Evolutionary conservation across 2,329 filamentous ascomycete species (phyloP).

Genomic region (Epichloe elymi): DNA sequence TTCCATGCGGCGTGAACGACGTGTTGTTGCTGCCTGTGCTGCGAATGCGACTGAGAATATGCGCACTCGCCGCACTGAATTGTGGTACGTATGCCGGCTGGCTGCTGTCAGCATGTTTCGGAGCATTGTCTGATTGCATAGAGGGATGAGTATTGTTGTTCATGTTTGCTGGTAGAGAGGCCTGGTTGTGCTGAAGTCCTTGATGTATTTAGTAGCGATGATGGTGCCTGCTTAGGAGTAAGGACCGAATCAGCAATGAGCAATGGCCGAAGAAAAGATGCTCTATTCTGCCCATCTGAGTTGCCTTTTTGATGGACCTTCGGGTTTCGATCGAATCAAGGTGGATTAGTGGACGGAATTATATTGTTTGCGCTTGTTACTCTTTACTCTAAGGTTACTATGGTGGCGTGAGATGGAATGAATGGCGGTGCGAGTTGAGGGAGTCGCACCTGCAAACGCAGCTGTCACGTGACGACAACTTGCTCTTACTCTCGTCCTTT

Average conservation of each 20-base stretch:
- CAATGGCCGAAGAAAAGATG: too few relatives aligned
- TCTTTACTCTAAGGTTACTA: not conserved
- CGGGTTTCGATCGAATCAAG: too few relatives aligned
- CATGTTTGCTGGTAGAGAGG: not conserved
- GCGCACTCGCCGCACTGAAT: slow-evolving; percentile 1
- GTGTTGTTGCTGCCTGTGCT: not conserved
- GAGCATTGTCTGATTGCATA: not conserved
- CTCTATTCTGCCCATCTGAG: too few relatives aligned
- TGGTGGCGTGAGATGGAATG: too few relatives aligned
- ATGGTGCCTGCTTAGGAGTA: not conserved
- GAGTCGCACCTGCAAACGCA: not conserved
- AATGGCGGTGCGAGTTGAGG: not conserved
- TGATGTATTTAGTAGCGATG: not conserved
- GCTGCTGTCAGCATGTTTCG: not conserved
- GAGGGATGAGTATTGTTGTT: too few relatives aligned
- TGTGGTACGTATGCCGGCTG: slow-evolving; percentile 4
- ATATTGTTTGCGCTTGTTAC: not conserved
- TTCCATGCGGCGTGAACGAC: not conserved
- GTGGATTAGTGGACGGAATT: not conserved
- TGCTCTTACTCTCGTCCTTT: too few relatives aligned
- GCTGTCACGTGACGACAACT: slow-evolving; percentile 1
- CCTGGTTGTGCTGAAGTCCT: not conserved
- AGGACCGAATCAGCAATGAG: too few relatives aligned
- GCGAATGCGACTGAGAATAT: slow-evolving; percentile 5
- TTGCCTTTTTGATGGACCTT: too few relatives aligned